These are phyloP conservation scores for Lactarius evosmus DNA, from an alignment of 768 basidiomycete species.

Conservation along the genomic window DNA sequence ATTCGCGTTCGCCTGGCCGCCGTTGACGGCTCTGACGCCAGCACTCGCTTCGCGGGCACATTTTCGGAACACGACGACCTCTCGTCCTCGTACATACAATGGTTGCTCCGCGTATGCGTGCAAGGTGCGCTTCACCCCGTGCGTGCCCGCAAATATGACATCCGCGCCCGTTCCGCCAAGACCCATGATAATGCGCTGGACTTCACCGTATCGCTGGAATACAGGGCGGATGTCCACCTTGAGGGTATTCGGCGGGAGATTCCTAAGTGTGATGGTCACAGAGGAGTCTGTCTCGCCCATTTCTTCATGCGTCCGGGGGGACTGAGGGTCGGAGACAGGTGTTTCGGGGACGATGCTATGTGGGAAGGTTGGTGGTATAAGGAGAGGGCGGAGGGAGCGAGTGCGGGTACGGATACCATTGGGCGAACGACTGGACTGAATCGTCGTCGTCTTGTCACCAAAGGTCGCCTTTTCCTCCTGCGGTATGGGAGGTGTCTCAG, in stretches of 20 bases:
- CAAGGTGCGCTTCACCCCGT: not conserved
- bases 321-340: not conserved
- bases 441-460: not conserved
- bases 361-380: constrained; percentile 10
- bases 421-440: not conserved
- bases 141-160: constrained; percentile 1
- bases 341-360: not conserved
- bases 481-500: not conserved
- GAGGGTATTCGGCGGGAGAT: not conserved
- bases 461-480: not conserved
- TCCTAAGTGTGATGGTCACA: not conserved
- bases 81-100: constrained; percentile 2
- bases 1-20: too few species aligned
- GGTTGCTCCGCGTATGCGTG: constrained; percentile 17
- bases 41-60: too few species aligned
- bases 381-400: constrained; percentile 6
- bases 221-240: constrained; percentile 13
- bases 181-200: not conserved
- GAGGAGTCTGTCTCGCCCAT: not conserved
- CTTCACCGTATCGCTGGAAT: constrained; percentile 11
- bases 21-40: not conserved
- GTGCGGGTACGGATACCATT: not conserved
- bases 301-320: not conserved
- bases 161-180: constrained; percentile 4
- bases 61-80: constrained; percentile 7